Evolutionary conservation across 2,329 filamentous ascomycete genomes (phyloP), one percentile per base, ranked within the genome.

Genomic region (Sporothrix phasma): DNA sequence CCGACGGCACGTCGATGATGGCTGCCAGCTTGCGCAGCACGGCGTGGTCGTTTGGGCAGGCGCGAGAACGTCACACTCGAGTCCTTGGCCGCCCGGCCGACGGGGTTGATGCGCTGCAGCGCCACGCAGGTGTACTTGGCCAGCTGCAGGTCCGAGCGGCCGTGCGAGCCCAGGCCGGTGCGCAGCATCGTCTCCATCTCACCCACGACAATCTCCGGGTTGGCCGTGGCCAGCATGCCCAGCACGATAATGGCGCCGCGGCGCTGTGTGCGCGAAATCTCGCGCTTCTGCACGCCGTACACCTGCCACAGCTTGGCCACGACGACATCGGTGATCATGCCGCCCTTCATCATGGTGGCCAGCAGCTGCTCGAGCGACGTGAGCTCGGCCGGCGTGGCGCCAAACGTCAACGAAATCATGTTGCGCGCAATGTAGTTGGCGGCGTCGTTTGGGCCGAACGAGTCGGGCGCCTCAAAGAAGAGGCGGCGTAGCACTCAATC

Each of bases 401-500:
- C 93, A 74, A 96, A 97, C 0, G 94, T 99, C 71, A 99, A 78
- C 80, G 92, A 97, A 75, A 97, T 97, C 93, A 99, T 99, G 76
- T 97, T 99, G 67, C 92, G 86, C 29, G 93, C 93, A 71, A 99
- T 88, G 73, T 95, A 99, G 74, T 95, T 97, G 56, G 94, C 92
- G 2, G 92, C 87, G 72, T 97, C 92, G 69, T 97, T 97, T 34
- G 86, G 79, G 65, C 83, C 90, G 76, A 96, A 97, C 4, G 87
- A 87, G 66, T 92, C 90, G 0, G 94, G 94, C 0, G 95, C 92
- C 72, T 96, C 91, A 71, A 99, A 99, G 76, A 97, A 99, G 0
- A 99, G 84, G 22, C 90, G 87, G 73, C 89, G 79, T 99, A 99
- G 74, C 91, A 96, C 70, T 99, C 94, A 69, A 99, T 96, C 34